Conservation (phyloP, 257 asterid genomes). For the Plectranthus barbatus region DNA sequence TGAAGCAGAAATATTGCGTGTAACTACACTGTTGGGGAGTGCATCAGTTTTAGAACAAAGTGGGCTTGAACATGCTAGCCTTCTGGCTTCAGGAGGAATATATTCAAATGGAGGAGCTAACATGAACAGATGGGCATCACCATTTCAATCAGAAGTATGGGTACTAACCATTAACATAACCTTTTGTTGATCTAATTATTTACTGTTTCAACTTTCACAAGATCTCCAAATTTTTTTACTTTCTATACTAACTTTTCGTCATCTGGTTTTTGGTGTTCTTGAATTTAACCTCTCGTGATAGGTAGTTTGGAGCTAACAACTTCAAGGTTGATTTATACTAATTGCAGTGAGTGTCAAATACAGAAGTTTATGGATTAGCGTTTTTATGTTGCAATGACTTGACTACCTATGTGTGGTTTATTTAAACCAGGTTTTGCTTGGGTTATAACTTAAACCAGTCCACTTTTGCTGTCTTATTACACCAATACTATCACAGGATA, state of each 20-base stretch:
- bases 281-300: slow-evolving; percentile 34
- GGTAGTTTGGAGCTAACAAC: slow-evolving; percentile 55
- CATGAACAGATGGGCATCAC: slow-evolving; percentile 95
- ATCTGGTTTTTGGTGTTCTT: slow-evolving; percentile 22
- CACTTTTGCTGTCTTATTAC: slow-evolving; percentile 5
- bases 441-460: slow-evolving; percentile 13
- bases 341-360: slow-evolving; percentile 17
- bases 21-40: slow-evolving; percentile 98
- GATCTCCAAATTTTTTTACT: slow-evolving; percentile 20
- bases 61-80: slow-evolving; percentile 99
- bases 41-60: slow-evolving; percentile 98
- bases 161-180: slow-evolving; percentile 98
- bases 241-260: slow-evolving; percentile 33
- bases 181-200: slow-evolving; percentile 60
- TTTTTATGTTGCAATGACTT: slow-evolving; percentile 15
- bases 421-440: slow-evolving; percentile 10
- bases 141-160: slow-evolving; percentile 99
- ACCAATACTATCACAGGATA: slow-evolving; percentile 9
- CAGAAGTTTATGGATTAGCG: slow-evolving; percentile 14
- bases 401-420: slow-evolving; percentile 19
- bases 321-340: slow-evolving; percentile 27
- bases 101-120: slow-evolving; percentile 99
- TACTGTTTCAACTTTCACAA: slow-evolving; percentile 42
- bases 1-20: slow-evolving; percentile 99
- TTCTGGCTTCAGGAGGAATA: slow-evolving; percentile 97